Base-by-base conservation (phyloP, 2,329 filamentous ascomycete genomes). In the Colletotrichum liriopes region DNA sequence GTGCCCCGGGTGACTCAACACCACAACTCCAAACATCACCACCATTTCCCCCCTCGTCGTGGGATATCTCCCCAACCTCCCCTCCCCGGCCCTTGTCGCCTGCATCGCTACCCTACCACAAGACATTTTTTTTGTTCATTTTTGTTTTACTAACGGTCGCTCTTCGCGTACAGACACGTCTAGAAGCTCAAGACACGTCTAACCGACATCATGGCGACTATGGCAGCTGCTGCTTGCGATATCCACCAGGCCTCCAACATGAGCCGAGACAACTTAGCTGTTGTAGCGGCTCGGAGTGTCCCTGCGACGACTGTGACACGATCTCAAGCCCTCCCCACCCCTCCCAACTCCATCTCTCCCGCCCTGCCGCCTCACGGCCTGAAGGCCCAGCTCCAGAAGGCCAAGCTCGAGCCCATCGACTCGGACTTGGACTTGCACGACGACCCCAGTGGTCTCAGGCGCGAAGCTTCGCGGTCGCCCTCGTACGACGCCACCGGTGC, bases 261-360 rank as follows among this genome's bases (percentile, higher is more conserved):
- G 73, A 83, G 82, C 86, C 89, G 89, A 91, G 90, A 92, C 90
- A 90, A 89, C 90, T 92, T 92, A 82, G 85, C 89, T 92, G 90
- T 84, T 91, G 90, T 92, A 91, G 90, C 89, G 87, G 89, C 89
- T 83, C 86, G 87, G 86, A 89, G 88, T 78, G 88, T 90, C 82
- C 85, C 88, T 87, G 86, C 80, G 83, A 85, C 82, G 84, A 72
- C 70, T 72, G 83, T 89, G 88, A 89, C 89, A 85, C 86, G 84
- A 84, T 83, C 84, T 85, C 86, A 88, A 77, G 86, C 90, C 82
- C 91, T 98, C 79, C 94, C 93, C 75, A 98, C 96, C 81, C 96
- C 96, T 80, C 96, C 96, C 73, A 97, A 96, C 86, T 98, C 95
- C 83, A 95, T 98, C 81, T 98, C 95, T 74, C 96, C 96, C 60